Conservation (phyloP, 2,329 filamentous ascomycete genomes). For the Curvularia spicifera region DNA sequence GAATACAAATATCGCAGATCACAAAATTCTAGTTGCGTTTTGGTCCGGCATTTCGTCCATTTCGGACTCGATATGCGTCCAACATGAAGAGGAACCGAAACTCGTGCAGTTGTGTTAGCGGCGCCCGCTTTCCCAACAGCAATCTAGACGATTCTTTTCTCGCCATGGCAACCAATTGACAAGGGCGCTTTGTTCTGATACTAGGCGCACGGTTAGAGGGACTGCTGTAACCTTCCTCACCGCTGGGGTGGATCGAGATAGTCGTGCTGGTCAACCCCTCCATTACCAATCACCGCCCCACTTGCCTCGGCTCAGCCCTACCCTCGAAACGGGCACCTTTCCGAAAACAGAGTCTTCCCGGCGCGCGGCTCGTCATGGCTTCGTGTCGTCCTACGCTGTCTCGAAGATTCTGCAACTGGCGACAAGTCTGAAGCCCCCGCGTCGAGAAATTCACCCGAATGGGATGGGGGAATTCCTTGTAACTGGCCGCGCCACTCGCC, state of each 20-base stretch:
- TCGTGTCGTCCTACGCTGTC: slow-evolving; percentile 14
- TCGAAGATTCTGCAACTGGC: slow-evolving; percentile 18
- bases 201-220: neutral
- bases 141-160: neutral
- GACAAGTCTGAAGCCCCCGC: slow-evolving; percentile 7
- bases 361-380: slow-evolving; percentile 24
- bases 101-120: neutral
- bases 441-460: slow-evolving; percentile 10
- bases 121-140: neutral
- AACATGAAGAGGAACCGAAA: neutral
- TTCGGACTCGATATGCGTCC: neutral
- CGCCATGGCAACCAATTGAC: neutral
- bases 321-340: slow-evolving; percentile 21
- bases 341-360: slow-evolving; percentile 24
- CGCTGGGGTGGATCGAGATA: neutral
- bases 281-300: slow-evolving; percentile 31
- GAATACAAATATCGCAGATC: neutral
- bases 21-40: neutral
- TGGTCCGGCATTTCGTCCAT: neutral
- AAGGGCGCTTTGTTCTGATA: neutral
- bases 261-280: slow-evolving; percentile 9
- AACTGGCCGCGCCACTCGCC: slow-evolving; percentile 13
- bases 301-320: slow-evolving; percentile 35
- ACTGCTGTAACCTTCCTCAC: neutral
- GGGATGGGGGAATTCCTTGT: neutral